Conservation (phyloP, 2,329 filamentous ascomycete genomes). For the Spiromastix sp. region DNA sequence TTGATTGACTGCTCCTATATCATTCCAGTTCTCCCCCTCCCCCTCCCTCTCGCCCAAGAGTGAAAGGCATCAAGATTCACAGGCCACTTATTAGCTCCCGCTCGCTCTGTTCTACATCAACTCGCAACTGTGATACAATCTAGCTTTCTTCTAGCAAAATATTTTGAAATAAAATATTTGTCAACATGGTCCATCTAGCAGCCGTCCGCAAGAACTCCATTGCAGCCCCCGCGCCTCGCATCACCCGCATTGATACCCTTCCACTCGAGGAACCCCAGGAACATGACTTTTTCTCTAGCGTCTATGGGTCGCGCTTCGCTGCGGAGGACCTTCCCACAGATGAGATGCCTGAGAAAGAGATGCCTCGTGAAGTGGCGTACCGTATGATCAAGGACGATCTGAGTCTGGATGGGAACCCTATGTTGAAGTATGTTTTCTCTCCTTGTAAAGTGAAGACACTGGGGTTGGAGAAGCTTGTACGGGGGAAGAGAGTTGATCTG, state of each 20-base stretch:
- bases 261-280: slow-evolving; percentile 33
- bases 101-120: no score
- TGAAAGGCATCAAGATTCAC: no score
- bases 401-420: slow-evolving; percentile 82
- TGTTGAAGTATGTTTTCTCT: slow-evolving; percentile 44
- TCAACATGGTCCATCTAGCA: slow-evolving; percentile 37
- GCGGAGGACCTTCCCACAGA: slow-evolving; percentile 66
- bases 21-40: no score
- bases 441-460: not conserved
- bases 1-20: no score
- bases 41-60: no score
- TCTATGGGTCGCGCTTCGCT: slow-evolving; percentile 83
- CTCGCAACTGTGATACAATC: no score
- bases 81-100: no score
- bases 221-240: slow-evolving; percentile 22
- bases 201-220: slow-evolving; percentile 27
- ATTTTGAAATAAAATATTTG: no score
- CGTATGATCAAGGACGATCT: slow-evolving; percentile 94
- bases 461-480: no score
- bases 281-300: slow-evolving; percentile 56
- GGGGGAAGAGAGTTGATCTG: no score
- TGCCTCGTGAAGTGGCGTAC: slow-evolving; percentile 90
- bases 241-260: slow-evolving; percentile 38
- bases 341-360: slow-evolving; percentile 81
- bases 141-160: no score